These are phyloP conservation scores for Rhynchospora breviuscula DNA, from an alignment of 176 grass and related monocot species.

Conservation along the genomic window DNA sequence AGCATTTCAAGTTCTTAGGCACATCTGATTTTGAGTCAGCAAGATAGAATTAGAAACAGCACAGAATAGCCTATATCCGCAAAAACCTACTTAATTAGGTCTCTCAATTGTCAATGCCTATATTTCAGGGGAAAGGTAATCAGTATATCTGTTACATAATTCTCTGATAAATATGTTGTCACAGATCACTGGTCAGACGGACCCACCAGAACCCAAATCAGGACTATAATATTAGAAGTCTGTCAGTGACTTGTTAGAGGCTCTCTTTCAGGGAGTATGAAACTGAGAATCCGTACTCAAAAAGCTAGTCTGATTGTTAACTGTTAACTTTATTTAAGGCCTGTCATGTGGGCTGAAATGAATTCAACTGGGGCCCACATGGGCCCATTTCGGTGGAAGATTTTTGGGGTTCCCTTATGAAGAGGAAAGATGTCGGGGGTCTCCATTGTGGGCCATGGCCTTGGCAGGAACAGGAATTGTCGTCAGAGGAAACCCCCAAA, in stretches of 20 bases:
- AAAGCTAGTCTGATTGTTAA: neutral
- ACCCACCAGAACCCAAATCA: neutral
- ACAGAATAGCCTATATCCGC: neutral
- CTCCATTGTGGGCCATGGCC: neutral
- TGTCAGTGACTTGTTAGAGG: neutral
- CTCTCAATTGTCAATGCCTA: neutral
- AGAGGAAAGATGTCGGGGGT: neutral
- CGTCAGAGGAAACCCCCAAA: neutral
- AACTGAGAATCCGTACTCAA: neutral
- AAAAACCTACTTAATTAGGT: neutral
- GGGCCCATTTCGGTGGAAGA: slow-evolving; percentile 15
- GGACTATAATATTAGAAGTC: neutral
- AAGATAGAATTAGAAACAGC: neutral
- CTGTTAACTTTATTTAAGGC: neutral
- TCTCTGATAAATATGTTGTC: neutral
- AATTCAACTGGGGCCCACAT: neutral
- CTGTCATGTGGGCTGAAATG: neutral
- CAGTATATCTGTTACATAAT: neutral
- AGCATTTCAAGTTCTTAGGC: neutral
- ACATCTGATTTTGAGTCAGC: neutral
- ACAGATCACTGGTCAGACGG: neutral
- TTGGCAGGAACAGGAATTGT: neutral
- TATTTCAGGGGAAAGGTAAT: neutral
- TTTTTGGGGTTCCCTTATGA: neutral
- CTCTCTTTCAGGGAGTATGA: neutral